Evolutionary conservation across 2,329 filamentous ascomycete species (phyloP), one percentile per base, ranked within the genome.

Genomic region (Cordyceps fumosorosea): DNA sequence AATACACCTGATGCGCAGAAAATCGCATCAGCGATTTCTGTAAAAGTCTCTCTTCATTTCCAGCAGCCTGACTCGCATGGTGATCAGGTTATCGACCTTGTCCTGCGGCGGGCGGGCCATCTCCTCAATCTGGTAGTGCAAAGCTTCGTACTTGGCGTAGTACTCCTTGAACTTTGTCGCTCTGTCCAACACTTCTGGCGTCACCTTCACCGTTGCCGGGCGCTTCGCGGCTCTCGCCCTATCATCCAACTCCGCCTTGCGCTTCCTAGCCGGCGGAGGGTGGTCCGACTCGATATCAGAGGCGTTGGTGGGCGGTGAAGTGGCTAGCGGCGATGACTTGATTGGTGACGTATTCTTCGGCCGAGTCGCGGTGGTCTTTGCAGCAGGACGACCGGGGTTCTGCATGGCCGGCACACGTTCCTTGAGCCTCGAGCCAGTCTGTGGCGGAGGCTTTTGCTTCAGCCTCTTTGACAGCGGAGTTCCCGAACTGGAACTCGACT

Each of bases 251-350:
- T 68, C 67, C 45, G 70, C 70, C 67, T 78, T 81, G 61, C 80
- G 78, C 70, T 82, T 82, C 71, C 78, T 79, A 16, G 61, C 56
- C 3, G 34, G 44, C 22, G n/a, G 45, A 18, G 66, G 65, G 56
- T 71, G 65, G 51, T 76, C 67, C 66, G 80, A 76, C 34, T 86
- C 84, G 44, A 87, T 73, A 62, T 88, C 85, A 1, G 84, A 87
- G 1, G 84, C 85, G 65, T 87, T 88, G 8, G 85, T 87, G 0
- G 85, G 85, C 14, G 85, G 84, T 7, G 85, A 87, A 1, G 84
- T 84, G n/a, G 84, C 84, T 20, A 88, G 75, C 4, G 85, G 85
- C 11, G 85, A 88, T 2, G 85, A 87, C 70, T 88, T 88, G 56
- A 78, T 77, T 0, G 84, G 84, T 7, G 84, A 86, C 0, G 80